Base-by-base conservation (phyloP, 495 filamentous ascomycete genomes). In the Talaromyces liani region DNA sequence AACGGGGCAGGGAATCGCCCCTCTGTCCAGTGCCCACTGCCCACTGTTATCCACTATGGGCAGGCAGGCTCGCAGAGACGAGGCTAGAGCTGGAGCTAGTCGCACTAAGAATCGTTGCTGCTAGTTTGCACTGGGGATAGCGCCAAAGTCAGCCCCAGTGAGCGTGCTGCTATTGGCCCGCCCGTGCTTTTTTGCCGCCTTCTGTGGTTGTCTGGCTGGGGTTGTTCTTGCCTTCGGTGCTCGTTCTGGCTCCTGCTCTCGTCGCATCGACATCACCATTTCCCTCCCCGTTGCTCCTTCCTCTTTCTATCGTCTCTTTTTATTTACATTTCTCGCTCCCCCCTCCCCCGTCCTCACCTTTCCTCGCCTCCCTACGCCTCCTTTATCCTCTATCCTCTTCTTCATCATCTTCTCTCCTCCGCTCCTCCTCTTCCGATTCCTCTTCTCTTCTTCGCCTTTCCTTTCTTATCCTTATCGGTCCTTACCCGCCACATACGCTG, bases 321-420 rank as follows among this genome's bases (percentile, higher is more conserved):
- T 47, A 34, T 36, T 60, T 47, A 39, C 36, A 29, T 36, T 41
- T 62, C 45, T 41, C 16, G 6, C 25, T 34, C 24, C 16, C 16
- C 24, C n/a, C 60, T 34, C 56, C 58, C 33, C 33, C 33, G 12
- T 60, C 62, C 68, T 56, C 62, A 61, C 54, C 64, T 67, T 60
- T 60, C 65, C 62, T 67, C 62, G 62, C 59, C 69, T 64, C 49
- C 53, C 60, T 36, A 55, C 49, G 64, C 59, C 63, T 62, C 62
- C 58, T 54, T 24, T 60, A 53, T 64, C 63, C 64, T n/a, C n/a
- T n/a, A n/a, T n/a, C n/a, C n/a, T n/a, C n/a, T n/a, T 63, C 66
- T 49, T 64, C 66, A 41, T 63, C 60, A 45, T 61, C 36, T 59
- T 47, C 55, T 58, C 34, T 31, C 20, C 47, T 58, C 39, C 64